A percentile compares a stretch with the other conserved stretches of the same genome.
Evolutionary conservation across 2,329 filamentous ascomycete genomes (phyloP).

Genomic region (Aspergillus aculeatus): DNA sequence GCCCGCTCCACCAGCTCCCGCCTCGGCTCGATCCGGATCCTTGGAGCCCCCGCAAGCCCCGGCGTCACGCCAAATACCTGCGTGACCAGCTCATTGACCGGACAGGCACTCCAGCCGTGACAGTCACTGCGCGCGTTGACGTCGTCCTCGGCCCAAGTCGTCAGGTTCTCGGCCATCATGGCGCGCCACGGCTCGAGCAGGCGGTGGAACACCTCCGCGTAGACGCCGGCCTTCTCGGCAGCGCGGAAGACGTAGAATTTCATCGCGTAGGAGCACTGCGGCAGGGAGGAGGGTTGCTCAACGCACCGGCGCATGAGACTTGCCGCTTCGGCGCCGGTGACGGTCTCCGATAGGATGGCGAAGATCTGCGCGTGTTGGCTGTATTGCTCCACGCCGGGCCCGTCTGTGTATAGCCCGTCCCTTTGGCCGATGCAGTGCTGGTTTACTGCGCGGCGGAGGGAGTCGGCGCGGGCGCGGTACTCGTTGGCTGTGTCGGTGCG

Average conservation of each 20-base stretch:
- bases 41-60: not conserved
- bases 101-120: slow-evolving; percentile 13
- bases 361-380: slow-evolving; percentile 13
- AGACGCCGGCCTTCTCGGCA: not conserved
- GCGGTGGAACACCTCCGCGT: not conserved
- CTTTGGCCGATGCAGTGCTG: not conserved
- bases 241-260: slow-evolving; percentile 12
- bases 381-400: not conserved
- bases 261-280: slow-evolving; percentile 7
- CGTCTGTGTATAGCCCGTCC: not conserved
- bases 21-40: slow-evolving; percentile 5
- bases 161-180: slow-evolving; percentile 8
- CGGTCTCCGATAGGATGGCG: slow-evolving; percentile 7
- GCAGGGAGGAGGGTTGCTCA: not conserved
- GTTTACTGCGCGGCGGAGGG: not conserved
- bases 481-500: not conserved
- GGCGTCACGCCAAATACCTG: slow-evolving; percentile 8
- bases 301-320: not conserved
- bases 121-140: slow-evolving; percentile 12
- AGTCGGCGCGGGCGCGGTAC: not conserved
- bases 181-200: slow-evolving; percentile 8
- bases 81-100: slow-evolving; percentile 10
- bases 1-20: not conserved
- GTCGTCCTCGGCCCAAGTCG: slow-evolving; percentile 11
- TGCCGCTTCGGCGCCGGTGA: not conserved